Percentiles rank a stretch among this genome's conserved stretches.
Evolutionary conservation across 106 monocot genomes (phyloP).

Genomic region (Apostasia ramifera): DNA sequence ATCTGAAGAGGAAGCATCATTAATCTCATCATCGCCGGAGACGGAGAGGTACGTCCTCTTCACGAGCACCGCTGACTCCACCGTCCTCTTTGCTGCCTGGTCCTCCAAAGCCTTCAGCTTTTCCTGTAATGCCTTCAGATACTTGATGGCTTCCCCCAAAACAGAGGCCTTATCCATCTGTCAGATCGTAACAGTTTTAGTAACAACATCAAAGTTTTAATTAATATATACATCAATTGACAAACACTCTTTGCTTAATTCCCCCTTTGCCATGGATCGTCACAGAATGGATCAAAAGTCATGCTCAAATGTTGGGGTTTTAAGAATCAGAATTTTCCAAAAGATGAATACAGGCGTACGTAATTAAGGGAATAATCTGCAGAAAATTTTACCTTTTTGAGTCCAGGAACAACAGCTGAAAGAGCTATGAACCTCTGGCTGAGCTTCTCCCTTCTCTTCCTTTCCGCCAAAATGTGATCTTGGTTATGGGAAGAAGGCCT

Average conservation of each 20-base stretch:
- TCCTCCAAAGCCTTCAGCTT: conserved; percentile 8
- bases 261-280: too few species aligned
- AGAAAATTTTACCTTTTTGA: conserved; percentile 54
- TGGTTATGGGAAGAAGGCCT: conserved; percentile 31
- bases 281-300: too few species aligned
- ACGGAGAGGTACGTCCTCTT: neutral
- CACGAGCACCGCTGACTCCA: conserved; percentile 3
- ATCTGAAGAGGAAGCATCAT: conserved; percentile 2
- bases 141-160: conserved; percentile 1
- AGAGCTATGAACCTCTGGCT: conserved; percentile 76
- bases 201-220: neutral
- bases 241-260: too few species aligned
- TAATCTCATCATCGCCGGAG: neutral
- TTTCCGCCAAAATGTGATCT: conserved; percentile 78
- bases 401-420: conserved; percentile 59
- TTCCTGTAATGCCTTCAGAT: conserved; percentile 5
- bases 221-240: too few species aligned
- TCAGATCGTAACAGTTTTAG: neutral
- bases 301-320: too few species aligned
- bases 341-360: too few species aligned
- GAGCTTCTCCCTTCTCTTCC: conserved; percentile 82
- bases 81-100: conserved; percentile 7
- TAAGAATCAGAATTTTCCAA: too few species aligned
- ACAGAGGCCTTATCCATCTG: conserved; percentile 14
- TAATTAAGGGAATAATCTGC: too few species aligned